A percentile compares a stretch with the other conserved stretches of the same genome.
phyloP scores from a whole-genome alignment of 2,329 filamentous ascomycete genomes.

The Plenodomus lindquistii region DNA sequence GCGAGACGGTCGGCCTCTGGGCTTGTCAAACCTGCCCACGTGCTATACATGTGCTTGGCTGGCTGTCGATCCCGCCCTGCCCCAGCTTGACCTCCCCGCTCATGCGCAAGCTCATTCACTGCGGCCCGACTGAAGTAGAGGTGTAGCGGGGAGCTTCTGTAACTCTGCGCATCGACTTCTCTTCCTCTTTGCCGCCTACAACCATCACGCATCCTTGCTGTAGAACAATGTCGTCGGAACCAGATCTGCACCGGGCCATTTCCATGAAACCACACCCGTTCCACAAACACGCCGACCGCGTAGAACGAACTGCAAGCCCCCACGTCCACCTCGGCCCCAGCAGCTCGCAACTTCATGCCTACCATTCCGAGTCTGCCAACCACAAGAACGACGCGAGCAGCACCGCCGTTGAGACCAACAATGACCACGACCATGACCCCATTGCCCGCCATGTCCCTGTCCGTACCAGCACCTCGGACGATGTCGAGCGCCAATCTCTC shows the following conservation, averaged over 20 bases:
- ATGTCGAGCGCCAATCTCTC: constrained; percentile 54
- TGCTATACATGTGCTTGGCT: constrained; percentile 10
- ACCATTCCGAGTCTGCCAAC: constrained; percentile 13
- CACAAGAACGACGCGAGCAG: constrained; percentile 39
- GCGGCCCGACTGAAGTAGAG: neutral
- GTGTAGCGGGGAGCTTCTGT: neutral
- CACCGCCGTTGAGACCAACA: constrained; percentile 46
- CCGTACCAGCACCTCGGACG: constrained; percentile 28
- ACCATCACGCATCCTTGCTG: neutral
- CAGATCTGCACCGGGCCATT: constrained; percentile 54
- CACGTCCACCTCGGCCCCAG: constrained; percentile 26
- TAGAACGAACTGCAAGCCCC: constrained; percentile 35
- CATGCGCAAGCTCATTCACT: neutral
- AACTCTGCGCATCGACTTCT: neutral
- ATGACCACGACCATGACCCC: constrained; percentile 37
- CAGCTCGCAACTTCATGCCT: constrained; percentile 16
- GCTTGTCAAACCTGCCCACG: constrained; percentile 17
- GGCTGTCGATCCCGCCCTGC: neutral
- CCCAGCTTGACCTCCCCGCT: neutral
- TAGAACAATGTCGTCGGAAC: constrained; percentile 46
- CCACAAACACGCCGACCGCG: constrained; percentile 34
- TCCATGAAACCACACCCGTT: constrained; percentile 53
- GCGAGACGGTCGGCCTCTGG: neutral
- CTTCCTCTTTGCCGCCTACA: neutral
- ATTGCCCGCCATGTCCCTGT: constrained; percentile 39